Base-by-base conservation (phyloP, 2,329 filamentous ascomycete species). In the Xylaria sp. region DNA sequence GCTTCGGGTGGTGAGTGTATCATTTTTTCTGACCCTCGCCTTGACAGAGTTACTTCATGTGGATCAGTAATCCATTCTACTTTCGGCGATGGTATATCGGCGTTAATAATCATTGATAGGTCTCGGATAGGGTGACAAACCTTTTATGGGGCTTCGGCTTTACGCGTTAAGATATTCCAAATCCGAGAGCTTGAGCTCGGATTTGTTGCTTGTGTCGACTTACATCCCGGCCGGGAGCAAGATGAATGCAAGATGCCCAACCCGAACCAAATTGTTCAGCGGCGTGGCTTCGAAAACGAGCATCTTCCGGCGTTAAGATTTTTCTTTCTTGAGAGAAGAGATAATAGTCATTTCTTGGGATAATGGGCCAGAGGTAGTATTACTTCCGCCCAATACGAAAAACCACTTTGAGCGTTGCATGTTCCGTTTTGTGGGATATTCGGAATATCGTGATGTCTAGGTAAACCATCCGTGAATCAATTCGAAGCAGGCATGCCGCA, bases 141-240 rank as follows among this genome's bases (percentile, higher is more conserved):
- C n/a, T 32, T 4, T n/a, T 57, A 23, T 41, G 53, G 53, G 34
- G 10, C 53, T 7, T 58, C 55, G 55, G 55, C 39, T 58, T 58
- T 58, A 25, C 15, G 13, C 13, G 6, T 32, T 57, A 15, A 3
- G 5, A 32, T 15, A 39, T 43, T 58, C 55, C 55, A 58, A 58
- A 45, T 45, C 55, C 55, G 55, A 58, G 13, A 58, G 25, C 36
- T 12, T 28, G 36, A 20, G 15, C 8, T 34, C 55, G 55, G 55
- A 58, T 58, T 58, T 58, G 55, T 32, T 45, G 23, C 55, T 56
- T 13, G n/a, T 41, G 34, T 28, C 13, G 12, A 41, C n/a, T 34
- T 41, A 55, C 8, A 57, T 4, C 20, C 13, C 53, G 30, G 53
- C 28, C 23, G 23, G 12, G 20, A 12, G 48, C 25, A 32, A 30